phyloP scores from a whole-genome alignment of 2,329 filamentous ascomycete genomes.

The Didymella exigua region DNA sequence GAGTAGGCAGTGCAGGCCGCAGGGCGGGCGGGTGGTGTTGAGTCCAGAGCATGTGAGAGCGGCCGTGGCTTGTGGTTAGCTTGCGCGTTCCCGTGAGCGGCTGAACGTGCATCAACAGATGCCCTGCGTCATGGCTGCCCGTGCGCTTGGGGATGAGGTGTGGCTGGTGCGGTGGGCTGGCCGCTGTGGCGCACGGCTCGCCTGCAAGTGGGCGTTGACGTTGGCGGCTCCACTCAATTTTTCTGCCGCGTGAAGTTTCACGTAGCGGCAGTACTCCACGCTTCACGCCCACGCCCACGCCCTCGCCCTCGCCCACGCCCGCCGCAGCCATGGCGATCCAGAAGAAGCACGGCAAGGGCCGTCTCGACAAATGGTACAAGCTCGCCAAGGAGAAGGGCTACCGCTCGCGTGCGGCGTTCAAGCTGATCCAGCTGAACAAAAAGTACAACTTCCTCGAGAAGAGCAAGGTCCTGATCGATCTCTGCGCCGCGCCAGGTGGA shows the following conservation, averaged over 20 bases:
- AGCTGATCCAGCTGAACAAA: slow-evolving; percentile 97
- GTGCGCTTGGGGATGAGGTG: neutral
- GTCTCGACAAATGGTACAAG: slow-evolving; percentile 98
- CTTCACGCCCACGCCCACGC: slow-evolving; percentile 20
- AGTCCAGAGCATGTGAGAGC: slow-evolving; percentile 7
- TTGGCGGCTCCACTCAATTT: slow-evolving; percentile 1
- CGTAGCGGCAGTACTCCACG: slow-evolving; percentile 1
- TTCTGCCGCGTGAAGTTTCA: slow-evolving; percentile 10
- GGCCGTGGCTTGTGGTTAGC: neutral
- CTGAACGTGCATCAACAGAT: slow-evolving; percentile 9
- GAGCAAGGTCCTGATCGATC: slow-evolving; percentile 93
- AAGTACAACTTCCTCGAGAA: slow-evolving; percentile 98
- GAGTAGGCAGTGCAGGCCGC: slow-evolving; percentile 12
- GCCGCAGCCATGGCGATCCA: slow-evolving; percentile 80
- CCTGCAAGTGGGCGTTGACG: neutral
- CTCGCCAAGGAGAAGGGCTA: slow-evolving; percentile 99
- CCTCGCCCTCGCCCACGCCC: too few relatives aligned
- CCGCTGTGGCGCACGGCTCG: neutral
- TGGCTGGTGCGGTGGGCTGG: too few relatives aligned
- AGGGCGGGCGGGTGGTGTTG: slow-evolving; percentile 11
- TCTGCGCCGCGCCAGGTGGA: slow-evolving; percentile 88
- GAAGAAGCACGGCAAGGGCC: slow-evolving; percentile 98
- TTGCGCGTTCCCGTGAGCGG: slow-evolving; percentile 12
- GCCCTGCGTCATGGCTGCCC: slow-evolving; percentile 1
- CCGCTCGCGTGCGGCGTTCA: slow-evolving; percentile 93